phyloP scores from a whole-genome alignment of 208 protist genomes.

The Leishmania aethiopica region DNA sequence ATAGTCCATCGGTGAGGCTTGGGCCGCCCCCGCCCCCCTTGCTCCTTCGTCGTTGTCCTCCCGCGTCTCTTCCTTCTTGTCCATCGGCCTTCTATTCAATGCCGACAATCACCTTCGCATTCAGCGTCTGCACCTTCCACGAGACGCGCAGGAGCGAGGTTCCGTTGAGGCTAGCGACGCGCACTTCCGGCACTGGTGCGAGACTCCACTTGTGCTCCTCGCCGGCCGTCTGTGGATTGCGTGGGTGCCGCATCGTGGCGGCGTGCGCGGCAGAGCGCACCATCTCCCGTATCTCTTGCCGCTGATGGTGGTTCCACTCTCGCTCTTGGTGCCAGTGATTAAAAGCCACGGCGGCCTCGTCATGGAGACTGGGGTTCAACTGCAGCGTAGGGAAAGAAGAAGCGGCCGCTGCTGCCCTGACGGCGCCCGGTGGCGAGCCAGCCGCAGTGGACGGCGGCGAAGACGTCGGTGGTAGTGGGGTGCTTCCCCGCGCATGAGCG shows the following conservation, averaged over 20 bases:
- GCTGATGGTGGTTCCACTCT: slow-evolving; percentile 40
- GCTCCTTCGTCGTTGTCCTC: neutral
- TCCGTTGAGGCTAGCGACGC: slow-evolving; percentile 10
- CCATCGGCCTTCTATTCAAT: slow-evolving; percentile 30
- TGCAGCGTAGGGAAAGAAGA: slow-evolving; percentile 1
- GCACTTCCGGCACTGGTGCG: slow-evolving; percentile 40
- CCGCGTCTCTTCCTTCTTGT: neutral
- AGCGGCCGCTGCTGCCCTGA: neutral
- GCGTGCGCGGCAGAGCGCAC: slow-evolving; percentile 39
- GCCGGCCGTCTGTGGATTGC: slow-evolving; percentile 32
- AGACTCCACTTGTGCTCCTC: slow-evolving; percentile 38
- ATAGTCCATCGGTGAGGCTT: neutral
- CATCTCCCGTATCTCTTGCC: slow-evolving; percentile 41
- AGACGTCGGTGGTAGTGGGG: neutral
- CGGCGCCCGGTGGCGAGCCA: neutral
- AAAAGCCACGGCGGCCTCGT: slow-evolving; percentile 16
- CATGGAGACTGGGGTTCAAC: slow-evolving; percentile 16
- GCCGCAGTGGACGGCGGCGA: neutral
- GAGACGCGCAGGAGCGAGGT: slow-evolving; percentile 20
- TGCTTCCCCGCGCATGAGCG: neutral
- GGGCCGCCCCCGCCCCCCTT: neutral
- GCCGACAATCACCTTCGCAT: slow-evolving; percentile 45
- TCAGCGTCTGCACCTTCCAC: slow-evolving; percentile 46
- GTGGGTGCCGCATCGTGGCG: slow-evolving; percentile 36
- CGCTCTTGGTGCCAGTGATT: slow-evolving; percentile 27